These are phyloP conservation scores for Pseudoscleropodium purum DNA, from an alignment of 225 moss, liverwort and hornwort species.

Conservation along the genomic window DNA sequence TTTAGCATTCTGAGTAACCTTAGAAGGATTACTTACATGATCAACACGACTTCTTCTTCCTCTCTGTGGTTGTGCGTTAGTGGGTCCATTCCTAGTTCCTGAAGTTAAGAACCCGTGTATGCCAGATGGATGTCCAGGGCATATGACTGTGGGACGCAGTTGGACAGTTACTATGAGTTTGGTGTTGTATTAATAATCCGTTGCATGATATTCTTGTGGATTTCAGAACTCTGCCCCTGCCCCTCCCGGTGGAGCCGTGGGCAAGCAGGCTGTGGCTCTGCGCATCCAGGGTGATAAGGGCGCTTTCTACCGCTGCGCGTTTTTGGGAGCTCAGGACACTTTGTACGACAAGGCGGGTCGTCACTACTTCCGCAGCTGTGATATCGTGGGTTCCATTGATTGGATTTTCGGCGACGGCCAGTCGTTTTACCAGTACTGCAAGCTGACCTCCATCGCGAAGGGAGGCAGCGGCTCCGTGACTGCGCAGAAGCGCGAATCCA, in stretches of 20 bases:
- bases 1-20: background rate
- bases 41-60: background rate
- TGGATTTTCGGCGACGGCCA: slow-evolving; percentile 19
- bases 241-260: background rate
- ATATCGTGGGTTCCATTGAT: slow-evolving; percentile 2
- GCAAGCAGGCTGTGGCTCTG: slow-evolving; percentile 25
- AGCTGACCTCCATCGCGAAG: background rate
- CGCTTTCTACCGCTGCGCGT: slow-evolving; percentile 12
- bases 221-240: slow-evolving; percentile 24
- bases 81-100: too few species aligned
- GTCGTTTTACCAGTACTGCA: slow-evolving; percentile 17
- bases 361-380: slow-evolving; percentile 22
- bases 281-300: slow-evolving; percentile 11
- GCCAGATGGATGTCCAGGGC: too few species aligned
- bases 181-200: background rate
- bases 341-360: slow-evolving; percentile 13
- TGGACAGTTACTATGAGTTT: too few species aligned
- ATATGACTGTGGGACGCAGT: too few species aligned
- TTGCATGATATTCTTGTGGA: background rate
- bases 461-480: slow-evolving; percentile 5
- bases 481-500: slow-evolving; percentile 3
- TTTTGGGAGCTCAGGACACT: slow-evolving; percentile 10
- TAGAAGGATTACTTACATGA: background rate
- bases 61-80: too few species aligned
- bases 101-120: too few species aligned